phyloP scores from a whole-genome alignment of 495 filamentous ascomycete species.

The Penicillium malachiteum region DNA sequence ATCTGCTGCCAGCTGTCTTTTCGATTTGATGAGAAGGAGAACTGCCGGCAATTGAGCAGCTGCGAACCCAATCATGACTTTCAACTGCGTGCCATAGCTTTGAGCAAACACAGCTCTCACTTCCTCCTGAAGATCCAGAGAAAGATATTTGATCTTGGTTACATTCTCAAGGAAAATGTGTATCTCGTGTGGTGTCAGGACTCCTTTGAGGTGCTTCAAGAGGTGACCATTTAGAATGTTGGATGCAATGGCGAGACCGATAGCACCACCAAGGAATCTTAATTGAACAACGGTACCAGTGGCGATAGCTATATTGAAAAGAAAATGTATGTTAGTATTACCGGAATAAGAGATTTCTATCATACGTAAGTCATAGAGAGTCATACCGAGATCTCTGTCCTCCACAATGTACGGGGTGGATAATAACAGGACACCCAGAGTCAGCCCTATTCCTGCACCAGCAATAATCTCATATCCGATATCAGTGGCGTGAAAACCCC shows the following conservation, averaged over 20 bases:
- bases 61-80: conserved; percentile 34
- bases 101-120: conserved; percentile 19
- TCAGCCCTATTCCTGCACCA: conserved; percentile 47
- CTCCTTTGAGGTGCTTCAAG: conserved; percentile 15
- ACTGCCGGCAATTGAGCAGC: conserved; percentile 22
- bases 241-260: conserved; percentile 49
- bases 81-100: conserved; percentile 26
- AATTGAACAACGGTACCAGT: conserved; percentile 56
- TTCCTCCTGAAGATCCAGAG: conserved; percentile 10
- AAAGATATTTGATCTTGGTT: conserved; percentile 8
- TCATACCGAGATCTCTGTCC: conserved; percentile 44
- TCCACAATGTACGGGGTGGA: conserved; percentile 50
- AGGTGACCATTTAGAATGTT: conserved; percentile 34
- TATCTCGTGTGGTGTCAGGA: conserved; percentile 20
- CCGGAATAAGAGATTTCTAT: not conserved
- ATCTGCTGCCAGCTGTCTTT: conserved; percentile 20
- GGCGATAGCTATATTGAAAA: conserved; percentile 40
- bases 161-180: conserved; percentile 27
- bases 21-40: conserved; percentile 19
- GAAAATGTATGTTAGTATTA: not conserved
- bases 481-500: conserved; percentile 30
- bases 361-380: not conserved
- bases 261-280: conserved; percentile 56
- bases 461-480: conserved; percentile 56
- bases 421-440: conserved; percentile 46